Percentiles rank a stretch among this genome's conserved stretches.
phyloP scores from a whole-genome alignment of 1,284 basidiomycete genomes.

The Ceratobasidium sp. region DNA sequence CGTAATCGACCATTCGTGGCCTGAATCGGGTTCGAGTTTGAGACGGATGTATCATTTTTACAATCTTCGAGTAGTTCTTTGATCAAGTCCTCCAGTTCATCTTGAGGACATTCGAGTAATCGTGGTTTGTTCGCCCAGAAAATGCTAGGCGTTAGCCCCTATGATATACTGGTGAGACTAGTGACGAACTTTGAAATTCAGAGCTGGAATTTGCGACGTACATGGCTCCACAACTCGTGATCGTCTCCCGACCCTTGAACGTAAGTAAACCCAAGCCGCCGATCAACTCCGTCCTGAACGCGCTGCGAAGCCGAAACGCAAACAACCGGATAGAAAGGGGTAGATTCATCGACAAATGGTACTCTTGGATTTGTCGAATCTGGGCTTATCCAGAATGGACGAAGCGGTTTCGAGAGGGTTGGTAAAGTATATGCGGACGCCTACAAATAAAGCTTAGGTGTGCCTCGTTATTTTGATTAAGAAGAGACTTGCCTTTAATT shows the following conservation, averaged over 20 bases:
- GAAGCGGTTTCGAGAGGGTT: slow-evolving; percentile 59
- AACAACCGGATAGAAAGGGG: slow-evolving; percentile 67
- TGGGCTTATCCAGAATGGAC: slow-evolving; percentile 75
- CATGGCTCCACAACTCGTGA: slow-evolving; percentile 85
- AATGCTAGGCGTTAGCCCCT: slow-evolving; percentile 74
- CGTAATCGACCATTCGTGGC: neutral
- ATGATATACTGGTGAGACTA: neutral
- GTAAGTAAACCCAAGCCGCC: slow-evolving; percentile 74
- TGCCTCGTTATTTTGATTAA: neutral
- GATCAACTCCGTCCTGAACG: slow-evolving; percentile 62
- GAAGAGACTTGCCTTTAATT: slow-evolving; percentile 60
- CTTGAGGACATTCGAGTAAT: slow-evolving; percentile 60
- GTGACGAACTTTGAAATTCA: neutral
- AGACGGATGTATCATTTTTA: neutral
- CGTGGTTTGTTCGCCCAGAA: slow-evolving; percentile 70
- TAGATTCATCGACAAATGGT: slow-evolving; percentile 41
- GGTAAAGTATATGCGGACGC: slow-evolving; percentile 62
- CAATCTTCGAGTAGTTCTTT: slow-evolving; percentile 35
- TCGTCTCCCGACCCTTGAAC: slow-evolving; percentile 91
- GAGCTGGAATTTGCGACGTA: slow-evolving; percentile 48
- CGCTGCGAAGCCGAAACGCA: slow-evolving; percentile 81
- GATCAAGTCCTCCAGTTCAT: slow-evolving; percentile 60
- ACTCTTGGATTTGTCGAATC: slow-evolving; percentile 56
- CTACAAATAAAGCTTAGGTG: slow-evolving; percentile 48
- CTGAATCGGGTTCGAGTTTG: neutral